Percentiles rank a stretch among this genome's conserved stretches.
These are phyloP conservation scores for Fermentozyma sake DNA, from an alignment of 1,139 yeast species.

Conservation along the genomic window DNA sequence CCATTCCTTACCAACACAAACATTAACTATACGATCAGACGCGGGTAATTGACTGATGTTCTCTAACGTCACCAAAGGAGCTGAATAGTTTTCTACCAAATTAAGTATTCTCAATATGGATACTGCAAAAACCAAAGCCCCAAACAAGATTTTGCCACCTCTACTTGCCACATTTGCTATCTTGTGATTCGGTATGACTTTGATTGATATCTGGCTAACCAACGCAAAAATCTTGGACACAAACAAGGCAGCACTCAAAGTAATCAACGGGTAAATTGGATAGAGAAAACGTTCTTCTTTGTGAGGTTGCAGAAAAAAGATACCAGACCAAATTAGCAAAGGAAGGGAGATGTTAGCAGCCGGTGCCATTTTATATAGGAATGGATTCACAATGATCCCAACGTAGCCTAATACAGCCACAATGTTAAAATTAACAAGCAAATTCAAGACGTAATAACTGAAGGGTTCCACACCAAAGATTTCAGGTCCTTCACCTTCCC, in stretches of 20 bases:
- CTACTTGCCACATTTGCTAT: constrained; percentile 2
- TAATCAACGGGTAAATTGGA: constrained; percentile 72
- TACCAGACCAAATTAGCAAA: constrained; percentile 57
- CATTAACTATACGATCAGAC: constrained; percentile 30
- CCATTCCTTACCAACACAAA: constrained; percentile 94
- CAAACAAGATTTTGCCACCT: constrained; percentile 8
- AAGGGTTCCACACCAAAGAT: constrained; percentile 90
- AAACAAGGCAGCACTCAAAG: constrained; percentile 59
- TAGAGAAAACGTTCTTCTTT: constrained; percentile 91
- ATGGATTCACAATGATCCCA: constrained; percentile 28
- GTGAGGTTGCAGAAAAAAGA: constrained; percentile 77
- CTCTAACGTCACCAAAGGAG: constrained; percentile 43
- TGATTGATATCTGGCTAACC: constrained; percentile 4
- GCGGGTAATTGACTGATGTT: constrained; percentile 9
- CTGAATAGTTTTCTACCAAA: constrained; percentile 53
- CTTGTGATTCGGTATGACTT: constrained; percentile 1
- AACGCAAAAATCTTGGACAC: constrained; percentile 21
- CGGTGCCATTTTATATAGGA: constrained; percentile 12
- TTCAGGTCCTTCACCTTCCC: constrained; percentile 77
- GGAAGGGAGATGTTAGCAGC: constrained; percentile 22
- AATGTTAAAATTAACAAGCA: constrained; percentile 69
- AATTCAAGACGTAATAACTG: constrained; percentile 64
- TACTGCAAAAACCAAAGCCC: constrained; percentile 14
- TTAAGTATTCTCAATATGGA: constrained; percentile 38
- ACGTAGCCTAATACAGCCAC: constrained; percentile 43